Percentiles rank a stretch among this genome's conserved stretches.
Evolutionary conservation across 495 filamentous ascomycete species (phyloP).

Genomic region (Opeltia flavorubescens): DNA sequence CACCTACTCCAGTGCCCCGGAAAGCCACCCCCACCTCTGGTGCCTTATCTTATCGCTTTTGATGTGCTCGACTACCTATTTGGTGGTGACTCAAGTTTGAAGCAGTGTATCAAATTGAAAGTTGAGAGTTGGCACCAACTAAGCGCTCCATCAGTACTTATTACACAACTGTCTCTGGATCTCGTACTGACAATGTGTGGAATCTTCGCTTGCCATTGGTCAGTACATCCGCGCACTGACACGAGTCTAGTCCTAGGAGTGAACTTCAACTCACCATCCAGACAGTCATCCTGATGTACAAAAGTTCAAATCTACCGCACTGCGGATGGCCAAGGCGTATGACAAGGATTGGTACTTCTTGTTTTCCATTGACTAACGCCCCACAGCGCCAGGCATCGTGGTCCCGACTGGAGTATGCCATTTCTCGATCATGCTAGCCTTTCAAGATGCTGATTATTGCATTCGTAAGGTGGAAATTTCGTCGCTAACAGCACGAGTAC

Average conservation of each 20-base stretch:
- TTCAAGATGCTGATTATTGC: not conserved
- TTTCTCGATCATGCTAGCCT: not conserved
- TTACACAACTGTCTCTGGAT: no score
- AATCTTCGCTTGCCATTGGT: slow-evolving; percentile 93
- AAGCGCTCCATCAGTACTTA: not conserved
- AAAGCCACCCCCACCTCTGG: no score
- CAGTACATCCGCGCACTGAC: slow-evolving; percentile 27
- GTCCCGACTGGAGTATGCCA: slow-evolving; percentile 93
- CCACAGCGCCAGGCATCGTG: slow-evolving; percentile 78
- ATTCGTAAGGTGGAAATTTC: slow-evolving; percentile 80
- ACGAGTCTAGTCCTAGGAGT: not conserved
- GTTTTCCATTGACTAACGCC: slow-evolving; percentile 14
- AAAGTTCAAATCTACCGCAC: slow-evolving; percentile 90
- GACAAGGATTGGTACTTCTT: slow-evolving; percentile 19
- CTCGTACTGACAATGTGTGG: slow-evolving; percentile 40
- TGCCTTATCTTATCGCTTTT: no score
- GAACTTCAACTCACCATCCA: slow-evolving; percentile 15
- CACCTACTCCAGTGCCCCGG: no score
- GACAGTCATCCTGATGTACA: slow-evolving; percentile 83
- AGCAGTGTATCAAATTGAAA: no score
- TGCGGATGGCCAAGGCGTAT: slow-evolving; percentile 92
- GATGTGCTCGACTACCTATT: no score
- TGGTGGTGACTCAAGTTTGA: no score
- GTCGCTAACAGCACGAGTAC: slow-evolving; percentile 77
- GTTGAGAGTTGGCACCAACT: no score